Conservation (phyloP, 108 stramenopile genomes). For the Cyclotella distinguenda region DNA sequence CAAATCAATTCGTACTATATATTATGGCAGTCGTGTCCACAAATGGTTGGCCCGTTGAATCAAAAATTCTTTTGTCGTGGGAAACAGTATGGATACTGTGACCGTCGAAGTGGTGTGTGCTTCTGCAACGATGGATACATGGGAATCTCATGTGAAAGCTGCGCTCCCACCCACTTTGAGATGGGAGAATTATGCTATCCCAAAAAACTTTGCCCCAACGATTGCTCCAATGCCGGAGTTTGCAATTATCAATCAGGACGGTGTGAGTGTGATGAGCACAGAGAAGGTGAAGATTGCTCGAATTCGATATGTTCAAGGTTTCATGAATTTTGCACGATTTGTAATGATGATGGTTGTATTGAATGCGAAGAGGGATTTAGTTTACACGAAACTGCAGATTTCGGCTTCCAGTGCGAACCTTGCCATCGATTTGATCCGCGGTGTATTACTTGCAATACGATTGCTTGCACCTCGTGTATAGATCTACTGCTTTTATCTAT, state of each 20-base stretch:
- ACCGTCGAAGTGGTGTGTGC: slow-evolving; percentile 77
- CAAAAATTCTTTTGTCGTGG: slow-evolving; percentile 63
- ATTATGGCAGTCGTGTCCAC: slow-evolving; percentile 65
- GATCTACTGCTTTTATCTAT: slow-evolving; percentile 70
- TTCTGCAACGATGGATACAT: slow-evolving; percentile 79
- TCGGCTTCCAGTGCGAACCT: slow-evolving; percentile 44
- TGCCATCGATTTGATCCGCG: slow-evolving; percentile 70
- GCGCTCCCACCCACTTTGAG: slow-evolving; percentile 55
- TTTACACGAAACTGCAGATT: slow-evolving; percentile 20
- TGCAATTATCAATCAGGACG: slow-evolving; percentile 69
- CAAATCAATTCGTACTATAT: no score
- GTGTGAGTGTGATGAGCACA: slow-evolving; percentile 60
- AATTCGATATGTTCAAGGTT: slow-evolving; percentile 38
- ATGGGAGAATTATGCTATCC: slow-evolving; percentile 60
- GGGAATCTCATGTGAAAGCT: slow-evolving; percentile 62
- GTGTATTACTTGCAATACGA: slow-evolving; percentile 59
- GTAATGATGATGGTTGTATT: slow-evolving; percentile 53
- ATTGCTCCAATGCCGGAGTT: slow-evolving; percentile 67
- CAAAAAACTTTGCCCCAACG: slow-evolving; percentile 62
- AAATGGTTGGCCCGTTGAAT: slow-evolving; percentile 71
- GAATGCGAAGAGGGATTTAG: slow-evolving; percentile 63
- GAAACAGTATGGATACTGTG: slow-evolving; percentile 72
- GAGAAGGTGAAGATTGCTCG: slow-evolving; percentile 66
- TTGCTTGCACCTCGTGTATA: slow-evolving; percentile 56
- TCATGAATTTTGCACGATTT: slow-evolving; percentile 54